Percentiles rank a stretch among this genome's conserved stretches.
phyloP scores from a whole-genome alignment of 768 basidiomycete genomes.

The Mycena pura region DNA sequence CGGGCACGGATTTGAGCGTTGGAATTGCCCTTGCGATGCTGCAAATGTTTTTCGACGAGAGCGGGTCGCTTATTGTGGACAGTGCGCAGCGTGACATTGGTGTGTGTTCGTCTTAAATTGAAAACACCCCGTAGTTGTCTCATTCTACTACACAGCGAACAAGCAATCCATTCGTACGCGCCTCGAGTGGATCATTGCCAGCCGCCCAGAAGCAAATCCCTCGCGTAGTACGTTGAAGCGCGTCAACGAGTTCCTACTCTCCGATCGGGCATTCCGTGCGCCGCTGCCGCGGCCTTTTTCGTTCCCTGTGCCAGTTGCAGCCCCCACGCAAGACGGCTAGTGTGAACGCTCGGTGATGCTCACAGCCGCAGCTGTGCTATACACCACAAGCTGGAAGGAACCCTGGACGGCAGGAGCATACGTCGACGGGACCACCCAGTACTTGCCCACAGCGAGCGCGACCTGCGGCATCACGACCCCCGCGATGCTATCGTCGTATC shows the following conservation, averaged over 20 bases:
- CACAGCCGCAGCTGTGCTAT: conserved; percentile 48
- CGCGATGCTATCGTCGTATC: conserved; percentile 76
- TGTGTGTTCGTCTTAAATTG: not conserved
- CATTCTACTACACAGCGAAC: conserved; percentile 32
- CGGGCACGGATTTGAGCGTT: conserved; percentile 67
- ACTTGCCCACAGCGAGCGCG: conserved; percentile 64
- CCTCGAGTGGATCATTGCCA: conserved; percentile 87
- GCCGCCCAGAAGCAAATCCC: conserved; percentile 80
- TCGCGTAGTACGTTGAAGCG: conserved; percentile 81
- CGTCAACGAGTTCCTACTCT: conserved; percentile 77
- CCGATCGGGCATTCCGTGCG: conserved; percentile 33
- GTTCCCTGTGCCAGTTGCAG: not conserved
- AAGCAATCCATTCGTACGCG: conserved; percentile 75
- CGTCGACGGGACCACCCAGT: conserved; percentile 77
- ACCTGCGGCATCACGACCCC: conserved; percentile 70
- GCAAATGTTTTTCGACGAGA: conserved; percentile 62
- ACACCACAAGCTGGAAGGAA: conserved; percentile 66
- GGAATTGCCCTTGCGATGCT: conserved; percentile 69
- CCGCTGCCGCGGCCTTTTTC: conserved; percentile 14
- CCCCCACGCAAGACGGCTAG: not conserved
- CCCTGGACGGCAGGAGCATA: conserved; percentile 65
- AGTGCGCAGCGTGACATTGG: not conserved
- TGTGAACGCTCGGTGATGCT: conserved; percentile 19
- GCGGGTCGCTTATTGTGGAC: conserved; percentile 42
- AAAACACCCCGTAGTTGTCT: not conserved